These are phyloP conservation scores for Corylus americana DNA, from an alignment of 306 rosid species.

Conservation along the genomic window DNA sequence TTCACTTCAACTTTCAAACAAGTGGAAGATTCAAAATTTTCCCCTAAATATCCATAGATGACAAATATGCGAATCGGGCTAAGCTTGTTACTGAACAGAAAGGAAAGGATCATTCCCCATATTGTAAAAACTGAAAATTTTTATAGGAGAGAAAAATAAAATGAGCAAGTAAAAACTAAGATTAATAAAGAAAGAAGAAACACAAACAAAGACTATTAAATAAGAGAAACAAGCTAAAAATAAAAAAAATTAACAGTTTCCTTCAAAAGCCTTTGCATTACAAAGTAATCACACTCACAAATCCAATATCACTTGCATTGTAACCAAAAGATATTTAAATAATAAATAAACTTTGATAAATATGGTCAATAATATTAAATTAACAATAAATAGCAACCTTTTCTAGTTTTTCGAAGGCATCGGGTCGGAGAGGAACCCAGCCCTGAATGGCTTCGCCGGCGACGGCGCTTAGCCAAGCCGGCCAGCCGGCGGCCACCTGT, in stretches of 20 bases:
- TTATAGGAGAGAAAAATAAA: not conserved
- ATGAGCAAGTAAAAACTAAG: not conserved
- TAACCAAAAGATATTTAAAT: not conserved
- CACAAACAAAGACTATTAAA: not conserved
- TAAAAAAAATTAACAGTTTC: not conserved
- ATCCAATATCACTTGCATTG: not conserved
- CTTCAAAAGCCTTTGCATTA: not conserved
- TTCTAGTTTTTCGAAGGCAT: constrained; percentile 87
- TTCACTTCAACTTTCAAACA: not conserved
- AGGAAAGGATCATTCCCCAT: not conserved
- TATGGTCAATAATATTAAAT: not conserved
- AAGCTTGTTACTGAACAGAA: not conserved
- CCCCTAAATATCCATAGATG: too few relatives aligned
- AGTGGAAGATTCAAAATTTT: not conserved
- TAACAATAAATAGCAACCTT: constrained; percentile 47
- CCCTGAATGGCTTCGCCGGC: constrained; percentile 96
- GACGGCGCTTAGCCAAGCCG: constrained; percentile 93
- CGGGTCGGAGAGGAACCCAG: constrained; percentile 88
- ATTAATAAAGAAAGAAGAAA: too few relatives aligned
- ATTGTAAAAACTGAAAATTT: not conserved
- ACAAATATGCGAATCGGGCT: not conserved
- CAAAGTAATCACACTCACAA: not conserved
- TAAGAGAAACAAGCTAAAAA: not conserved
- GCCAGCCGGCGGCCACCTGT: constrained; percentile 97
- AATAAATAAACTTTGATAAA: not conserved